Evolutionary conservation across 2,329 filamentous ascomycete genomes (phyloP), one percentile per base, ranked within the genome.

Genomic region (Podosphaera fusca): DNA sequence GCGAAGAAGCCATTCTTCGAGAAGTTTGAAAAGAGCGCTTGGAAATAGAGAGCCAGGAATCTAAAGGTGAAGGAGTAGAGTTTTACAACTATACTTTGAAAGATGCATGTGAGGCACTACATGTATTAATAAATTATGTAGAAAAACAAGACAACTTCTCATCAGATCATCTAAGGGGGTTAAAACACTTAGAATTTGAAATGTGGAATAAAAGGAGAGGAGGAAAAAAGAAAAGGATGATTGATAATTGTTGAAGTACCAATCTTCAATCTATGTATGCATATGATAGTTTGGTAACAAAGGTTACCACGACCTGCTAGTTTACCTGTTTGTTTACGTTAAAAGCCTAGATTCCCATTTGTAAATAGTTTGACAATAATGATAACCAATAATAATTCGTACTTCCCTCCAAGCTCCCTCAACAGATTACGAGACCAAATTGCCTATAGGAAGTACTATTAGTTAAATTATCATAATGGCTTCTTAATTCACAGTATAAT

Each of bases 11-110:
- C 4, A 71, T 76, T 6, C 82, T 88, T 0, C 92, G 92, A 35
- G 90, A 96, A 67, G 74, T 94, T 42, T 75, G 21, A 21, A 21
- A 21, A 6, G 21, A 21, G 21, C 21, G 21, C 21, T 21, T 21
- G 21, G 21, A 21, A 21, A 21, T 21, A 21, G 21, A 21, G 21
- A 21, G 98, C 59, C 85, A 89, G 5, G 76, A 98, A 58, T 90
- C 94, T 72, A 83, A 87, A 57, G 92, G 88, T 31, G 83, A 80
- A 46, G 74, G 82, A 56, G 72, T 98, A 50, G 92, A 92, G 34
- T 90, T 83, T 63, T 78, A 92, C 61, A 92, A 96, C 69, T 94
- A 86, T 71, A 95, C 90, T 4, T 74, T 96, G 61, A 86, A 88
- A 69, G 86, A 85, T 4, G 72, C 77, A 4, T 81, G 21, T 21